Evolutionary conservation across 441 rosid genomes (phyloP), one percentile per base, ranked within the genome.

Genomic region (Pelargonium citronellum): DNA sequence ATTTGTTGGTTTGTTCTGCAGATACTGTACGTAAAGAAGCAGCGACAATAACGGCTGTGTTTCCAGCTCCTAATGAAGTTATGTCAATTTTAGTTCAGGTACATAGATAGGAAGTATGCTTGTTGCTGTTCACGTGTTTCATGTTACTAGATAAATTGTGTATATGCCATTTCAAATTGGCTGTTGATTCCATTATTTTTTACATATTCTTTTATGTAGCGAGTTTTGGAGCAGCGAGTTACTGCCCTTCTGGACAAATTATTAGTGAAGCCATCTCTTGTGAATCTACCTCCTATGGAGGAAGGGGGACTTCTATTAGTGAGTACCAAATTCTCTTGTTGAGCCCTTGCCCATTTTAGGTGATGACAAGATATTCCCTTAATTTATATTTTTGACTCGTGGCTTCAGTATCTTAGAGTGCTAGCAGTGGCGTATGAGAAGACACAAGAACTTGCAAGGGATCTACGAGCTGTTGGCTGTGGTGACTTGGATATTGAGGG

Each of bases 11-110:
- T 78, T 72, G 30, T 80, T 79, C 47, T 69, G 74, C 84, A 95
- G 99, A 92, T 77, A 92, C 96, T 64, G 98, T 95, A 71, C 91
- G 96, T 64, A 91, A 95, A 86, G 99, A 95, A 83, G 97, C 96
- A 68, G 97, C 96, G 15, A 95, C 96, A 71, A 92, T 95, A 68
- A 92, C 80, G 74, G 95, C 99, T 41, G 98, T 95, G 77, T 95
- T 92, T 78, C 99, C 99, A 30, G 88, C 98, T 77, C 97, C 99
- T 74, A 95, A 89, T 83, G 95, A 92, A 73, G 98, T 95, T 73
- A 95, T 95, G 99, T 83, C 98, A 62, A 95, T 95, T 81, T 81
- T 95, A 76, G 97, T 95, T 80, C 99, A 92, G 99, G 98, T 95
- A 84, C 64, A 13, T 3, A 37, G 71, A 20, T 61, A 60, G 69